phyloP scores from a whole-genome alignment of 1,284 basidiomycete species.

The Chiua sp. region DNA sequence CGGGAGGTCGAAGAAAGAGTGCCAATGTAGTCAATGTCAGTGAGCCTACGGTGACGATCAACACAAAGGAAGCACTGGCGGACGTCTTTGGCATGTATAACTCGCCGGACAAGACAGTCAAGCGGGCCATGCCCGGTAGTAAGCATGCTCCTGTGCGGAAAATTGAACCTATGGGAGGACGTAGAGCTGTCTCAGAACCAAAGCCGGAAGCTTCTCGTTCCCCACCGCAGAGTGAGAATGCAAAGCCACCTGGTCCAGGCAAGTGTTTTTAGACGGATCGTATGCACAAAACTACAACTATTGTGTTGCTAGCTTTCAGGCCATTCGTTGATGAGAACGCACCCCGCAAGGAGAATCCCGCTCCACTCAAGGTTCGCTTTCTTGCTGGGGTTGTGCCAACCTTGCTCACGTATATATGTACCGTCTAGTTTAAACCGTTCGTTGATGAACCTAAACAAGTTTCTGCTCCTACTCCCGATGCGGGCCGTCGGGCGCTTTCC shows the following conservation, averaged over 20 bases:
- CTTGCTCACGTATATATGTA: conserved; percentile 10
- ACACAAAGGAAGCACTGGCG: conserved; percentile 90
- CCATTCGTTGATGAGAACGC: conserved; percentile 68
- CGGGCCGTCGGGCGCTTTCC: conserved; percentile 42
- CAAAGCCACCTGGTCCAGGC: conserved; percentile 47
- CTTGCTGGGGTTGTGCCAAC: neutral
- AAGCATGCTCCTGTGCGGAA: conserved; percentile 74
- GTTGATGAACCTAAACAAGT: conserved; percentile 45
- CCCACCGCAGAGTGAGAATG: conserved; percentile 43
- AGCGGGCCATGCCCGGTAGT: conserved; percentile 55
- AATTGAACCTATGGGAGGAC: conserved; percentile 52
- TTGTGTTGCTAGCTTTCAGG: conserved; percentile 48
- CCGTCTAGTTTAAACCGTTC: conserved; percentile 52
- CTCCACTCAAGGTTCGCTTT: conserved; percentile 51
- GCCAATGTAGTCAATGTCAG: conserved; percentile 24
- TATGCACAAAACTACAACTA: neutral
- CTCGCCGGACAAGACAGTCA: conserved; percentile 79
- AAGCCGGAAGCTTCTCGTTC: conserved; percentile 38
- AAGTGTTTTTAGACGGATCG: conserved; percentile 25
- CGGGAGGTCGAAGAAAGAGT: conserved; percentile 44
- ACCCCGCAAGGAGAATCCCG: conserved; percentile 49
- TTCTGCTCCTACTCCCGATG: conserved; percentile 31
- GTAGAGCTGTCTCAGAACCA: conserved; percentile 17
- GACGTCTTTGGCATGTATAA: conserved; percentile 96
- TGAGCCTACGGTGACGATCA: conserved; percentile 78